Evolutionary conservation across 2,329 filamentous ascomycete genomes (phyloP).

Genomic region (Pleurostoma richardsiae): DNA sequence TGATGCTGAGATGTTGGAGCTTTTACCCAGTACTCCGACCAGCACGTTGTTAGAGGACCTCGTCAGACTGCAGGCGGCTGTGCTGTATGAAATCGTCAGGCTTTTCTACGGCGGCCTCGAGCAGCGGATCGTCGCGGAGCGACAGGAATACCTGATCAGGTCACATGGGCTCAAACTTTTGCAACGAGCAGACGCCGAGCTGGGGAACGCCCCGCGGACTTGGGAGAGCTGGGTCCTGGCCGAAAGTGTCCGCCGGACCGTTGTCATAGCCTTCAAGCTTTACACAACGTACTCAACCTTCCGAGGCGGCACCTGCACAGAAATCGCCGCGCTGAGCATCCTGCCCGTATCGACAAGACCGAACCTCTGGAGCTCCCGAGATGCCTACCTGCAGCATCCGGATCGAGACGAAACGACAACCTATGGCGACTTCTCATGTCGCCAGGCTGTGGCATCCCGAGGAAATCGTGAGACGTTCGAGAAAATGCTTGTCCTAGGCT

Average conservation of each 20-base stretch:
- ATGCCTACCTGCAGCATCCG: slow-evolving; percentile 1
- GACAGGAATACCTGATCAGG: slow-evolving; percentile 3
- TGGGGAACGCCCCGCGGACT: neutral
- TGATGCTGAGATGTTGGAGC: slow-evolving; percentile 3
- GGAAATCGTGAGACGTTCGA: neutral
- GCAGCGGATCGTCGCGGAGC: slow-evolving; percentile 6
- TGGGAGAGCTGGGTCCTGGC: slow-evolving; percentile 7
- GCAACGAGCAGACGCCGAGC: slow-evolving; percentile 2
- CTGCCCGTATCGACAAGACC: slow-evolving; percentile 3
- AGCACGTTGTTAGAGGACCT: slow-evolving; percentile 3
- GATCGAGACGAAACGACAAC: neutral
- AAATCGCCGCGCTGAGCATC: slow-evolving; percentile 1
- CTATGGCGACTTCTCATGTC: neutral
- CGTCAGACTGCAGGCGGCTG: slow-evolving; percentile 4
- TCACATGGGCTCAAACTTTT: slow-evolving; percentile 3
- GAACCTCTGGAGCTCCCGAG: slow-evolving; percentile 1
- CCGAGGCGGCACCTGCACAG: slow-evolving; percentile 1
- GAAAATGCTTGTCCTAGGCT: neutral
- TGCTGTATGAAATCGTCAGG: slow-evolving; percentile 7
- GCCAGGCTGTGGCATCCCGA: neutral
- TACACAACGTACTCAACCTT: slow-evolving; percentile 3
- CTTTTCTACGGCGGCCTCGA: slow-evolving; percentile 4
- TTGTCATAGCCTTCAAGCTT: slow-evolving; percentile 6
- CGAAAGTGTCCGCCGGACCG: slow-evolving; percentile 7
- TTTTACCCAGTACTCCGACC: neutral